phyloP scores from a whole-genome alignment of 257 asterid genomes.

The Solanum tarapatanum region DNA sequence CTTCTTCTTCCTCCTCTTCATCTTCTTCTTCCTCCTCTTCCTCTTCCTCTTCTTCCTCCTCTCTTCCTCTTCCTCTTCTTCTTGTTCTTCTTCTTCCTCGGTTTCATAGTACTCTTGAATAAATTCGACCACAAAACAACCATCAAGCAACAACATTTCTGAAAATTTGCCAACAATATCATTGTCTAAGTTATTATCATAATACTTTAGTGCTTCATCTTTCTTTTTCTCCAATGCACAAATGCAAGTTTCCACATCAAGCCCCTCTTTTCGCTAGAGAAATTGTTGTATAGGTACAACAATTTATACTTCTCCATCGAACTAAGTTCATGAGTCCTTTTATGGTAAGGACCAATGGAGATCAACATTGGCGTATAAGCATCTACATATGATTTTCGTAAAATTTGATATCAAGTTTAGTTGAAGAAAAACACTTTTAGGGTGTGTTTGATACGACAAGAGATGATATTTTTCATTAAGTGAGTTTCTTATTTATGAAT shows the following conservation, averaged over 20 bases:
- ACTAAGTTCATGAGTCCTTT: background rate
- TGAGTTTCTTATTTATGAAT: no score
- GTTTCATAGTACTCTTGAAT: background rate
- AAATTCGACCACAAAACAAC: constrained; percentile 10
- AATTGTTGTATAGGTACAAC: background rate
- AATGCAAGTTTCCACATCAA: background rate
- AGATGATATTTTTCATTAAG: no score
- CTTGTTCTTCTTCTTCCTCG: no score
- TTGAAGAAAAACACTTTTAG: no score
- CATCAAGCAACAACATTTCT: constrained; percentile 7
- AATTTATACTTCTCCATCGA: background rate
- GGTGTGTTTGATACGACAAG: no score
- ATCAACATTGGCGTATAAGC: background rate
- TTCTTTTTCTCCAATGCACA: background rate
- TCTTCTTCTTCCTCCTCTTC: no score
- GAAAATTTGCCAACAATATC: background rate
- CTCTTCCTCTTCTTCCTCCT: no score
- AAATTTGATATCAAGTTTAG: no score
- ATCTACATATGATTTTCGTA: background rate
- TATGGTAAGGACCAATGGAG: background rate
- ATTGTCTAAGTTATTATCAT: background rate
- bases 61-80: no score
- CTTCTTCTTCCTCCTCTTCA: no score
- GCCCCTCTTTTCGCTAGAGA: background rate
- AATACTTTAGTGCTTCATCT: background rate